Conservation (phyloP, 1,139 yeast species). For the Taiozyma sp. region DNA sequence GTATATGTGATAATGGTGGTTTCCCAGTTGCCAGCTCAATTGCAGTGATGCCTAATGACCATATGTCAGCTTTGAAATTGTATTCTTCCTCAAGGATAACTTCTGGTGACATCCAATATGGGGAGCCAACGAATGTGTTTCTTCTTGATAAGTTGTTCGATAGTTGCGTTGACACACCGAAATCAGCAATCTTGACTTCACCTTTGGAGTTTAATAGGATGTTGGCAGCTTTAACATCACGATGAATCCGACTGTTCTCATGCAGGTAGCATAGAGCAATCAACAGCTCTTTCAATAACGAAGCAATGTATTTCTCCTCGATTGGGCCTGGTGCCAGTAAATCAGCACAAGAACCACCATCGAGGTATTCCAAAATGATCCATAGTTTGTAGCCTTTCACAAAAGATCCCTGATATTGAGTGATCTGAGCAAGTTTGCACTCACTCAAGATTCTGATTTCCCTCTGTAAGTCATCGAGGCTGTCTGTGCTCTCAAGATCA, state of each 20-base stretch:
- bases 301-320: conserved; percentile 49
- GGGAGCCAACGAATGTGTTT: conserved; percentile 95
- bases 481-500: conserved; percentile 74
- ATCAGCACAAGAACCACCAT: conserved; percentile 81
- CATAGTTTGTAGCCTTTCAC: conserved; percentile 74
- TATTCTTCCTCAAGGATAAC: conserved; percentile 86
- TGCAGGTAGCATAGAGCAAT: conserved; percentile 69
- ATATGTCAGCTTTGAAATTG: conserved; percentile 83
- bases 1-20: conserved; percentile 71
- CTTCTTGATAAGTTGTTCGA: conserved; percentile 72
- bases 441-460: conserved; percentile 75
- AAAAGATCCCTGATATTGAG: conserved; percentile 75
- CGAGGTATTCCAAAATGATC: conserved; percentile 82
- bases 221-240: conserved; percentile 86
- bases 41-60: conserved; percentile 94
- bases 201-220: conserved; percentile 63
- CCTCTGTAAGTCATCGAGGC: conserved; percentile 70
- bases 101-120: conserved; percentile 99
- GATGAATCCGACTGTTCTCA: conserved; percentile 72
- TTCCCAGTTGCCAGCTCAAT: conserved; percentile 78
- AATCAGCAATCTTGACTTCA: conserved; percentile 89
- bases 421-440: conserved; percentile 65
- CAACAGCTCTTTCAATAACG: conserved; percentile 55
- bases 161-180: conserved; percentile 90
- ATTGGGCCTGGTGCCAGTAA: conserved; percentile 57